Evolutionary conservation across 1,139 yeast genomes (phyloP), one percentile per base, ranked within the genome.

Genomic region (Saccharomyces hybrid): DNA sequence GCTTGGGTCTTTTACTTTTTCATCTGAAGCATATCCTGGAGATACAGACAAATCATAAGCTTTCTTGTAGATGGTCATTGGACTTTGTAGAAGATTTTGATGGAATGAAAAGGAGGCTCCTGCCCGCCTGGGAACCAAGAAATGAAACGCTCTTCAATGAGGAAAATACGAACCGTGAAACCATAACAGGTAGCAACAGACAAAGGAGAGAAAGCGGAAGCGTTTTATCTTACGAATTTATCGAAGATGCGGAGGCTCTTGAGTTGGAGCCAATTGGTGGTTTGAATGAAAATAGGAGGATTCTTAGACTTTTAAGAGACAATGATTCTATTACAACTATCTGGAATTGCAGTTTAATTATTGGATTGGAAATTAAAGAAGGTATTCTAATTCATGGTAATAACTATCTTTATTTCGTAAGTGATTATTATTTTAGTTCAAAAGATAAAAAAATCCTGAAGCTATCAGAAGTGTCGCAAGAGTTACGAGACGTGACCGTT

Each of bases 261-360:
- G 84, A 80, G 55, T 57, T 79, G 9, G 67, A 79, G 13, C 78
- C 76, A 13, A 84, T 78, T 47, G 68, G 73, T 23, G 73, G 70
- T 46, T 67, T 70, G 57, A 95, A 87, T 64, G 82, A 81, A 61
- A 87, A 88, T 66, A 73, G 95, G 54, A 84, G 84, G 63, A 86
- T 88, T 0, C 71, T 88, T 29, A 75, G 91, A 55, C 80, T 86
- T 61, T 70, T 88, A 52, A 83, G 74, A 62, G 77, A 81, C 55
- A 87, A 88, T n/a, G 97, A 88, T 65, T 78, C 77, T 53, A 86
- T 88, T 28, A 76, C 74, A n/a, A 80, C 81, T 8, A 70, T 88
- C n/a, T 83, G 88, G 84, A 88, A 88, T 67, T 81, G 86, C 2
- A 81, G 90, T 57, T 83, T 83, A 52, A 80, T 88, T 26, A 73